These are phyloP conservation scores for Aspergillus quadrilineatus DNA, from an alignment of 2,329 filamentous ascomycete genomes.

Conservation along the genomic window DNA sequence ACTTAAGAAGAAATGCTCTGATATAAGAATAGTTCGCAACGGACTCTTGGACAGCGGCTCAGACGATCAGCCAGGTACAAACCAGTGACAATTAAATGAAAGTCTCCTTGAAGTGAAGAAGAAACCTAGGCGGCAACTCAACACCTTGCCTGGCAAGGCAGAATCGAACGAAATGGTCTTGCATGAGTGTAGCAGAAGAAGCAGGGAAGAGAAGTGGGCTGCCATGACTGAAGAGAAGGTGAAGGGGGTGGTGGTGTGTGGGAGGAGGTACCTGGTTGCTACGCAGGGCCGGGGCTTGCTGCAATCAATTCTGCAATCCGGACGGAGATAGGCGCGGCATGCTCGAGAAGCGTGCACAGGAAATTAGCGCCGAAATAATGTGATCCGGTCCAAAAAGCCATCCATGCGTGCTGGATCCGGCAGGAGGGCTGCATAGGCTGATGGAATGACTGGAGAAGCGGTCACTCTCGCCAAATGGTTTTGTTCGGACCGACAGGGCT, in stretches of 20 bases:
- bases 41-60: constrained; percentile 12
- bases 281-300: constrained; percentile 27
- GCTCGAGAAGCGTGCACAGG: constrained; percentile 23
- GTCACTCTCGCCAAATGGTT: constrained; percentile 15
- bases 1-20: constrained; percentile 26
- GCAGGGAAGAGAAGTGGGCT: constrained; percentile 15
- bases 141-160: constrained; percentile 38
- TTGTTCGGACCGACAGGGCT: constrained; percentile 12
- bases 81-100: constrained; percentile 29
- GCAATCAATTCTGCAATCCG: constrained; percentile 29
- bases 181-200: constrained; percentile 27
- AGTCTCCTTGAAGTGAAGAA: constrained; percentile 25
- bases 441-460: constrained; percentile 16
- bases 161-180: constrained; percentile 28
- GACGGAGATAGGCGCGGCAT: constrained; percentile 25
- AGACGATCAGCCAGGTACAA: constrained; percentile 24
- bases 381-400: constrained; percentile 24
- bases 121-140: constrained; percentile 25
- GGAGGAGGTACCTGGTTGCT: constrained; percentile 14
- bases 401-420: constrained; percentile 20
- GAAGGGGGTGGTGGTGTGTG: constrained; percentile 6
- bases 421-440: constrained; percentile 10
- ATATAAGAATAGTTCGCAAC: constrained; percentile 20
- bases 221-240: constrained; percentile 20
- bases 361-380: constrained; percentile 32